A percentile compares a stretch with the other conserved stretches of the same genome.
phyloP scores from a whole-genome alignment of 1,284 basidiomycete genomes.

The Ganoderma lucidum region DNA sequence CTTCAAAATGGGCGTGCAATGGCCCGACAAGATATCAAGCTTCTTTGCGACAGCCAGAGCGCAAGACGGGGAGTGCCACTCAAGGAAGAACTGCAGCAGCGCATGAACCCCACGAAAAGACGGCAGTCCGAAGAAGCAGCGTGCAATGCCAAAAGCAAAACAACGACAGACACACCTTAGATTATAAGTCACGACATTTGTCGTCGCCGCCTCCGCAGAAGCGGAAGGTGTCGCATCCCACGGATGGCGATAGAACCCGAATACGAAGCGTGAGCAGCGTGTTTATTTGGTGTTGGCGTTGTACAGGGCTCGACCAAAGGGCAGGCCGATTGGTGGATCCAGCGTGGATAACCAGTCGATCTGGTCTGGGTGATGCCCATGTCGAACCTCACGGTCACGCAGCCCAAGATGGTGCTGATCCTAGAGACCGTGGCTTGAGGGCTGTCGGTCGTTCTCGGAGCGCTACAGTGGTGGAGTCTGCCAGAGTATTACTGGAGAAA shows the following conservation, averaged over 20 bases:
- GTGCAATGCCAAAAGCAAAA: background rate
- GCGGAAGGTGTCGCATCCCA: background rate
- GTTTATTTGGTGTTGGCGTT: background rate
- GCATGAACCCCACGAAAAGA: background rate
- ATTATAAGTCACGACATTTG: background rate
- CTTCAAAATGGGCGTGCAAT: background rate
- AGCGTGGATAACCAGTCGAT: background rate
- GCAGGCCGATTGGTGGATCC: background rate
- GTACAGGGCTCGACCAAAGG: background rate
- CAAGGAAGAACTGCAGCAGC: too few species aligned
- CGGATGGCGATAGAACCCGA: background rate
- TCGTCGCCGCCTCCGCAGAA: conserved; percentile 2
- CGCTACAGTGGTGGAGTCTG: background rate
- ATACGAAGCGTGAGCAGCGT: conserved; percentile 6
- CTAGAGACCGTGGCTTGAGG: background rate
- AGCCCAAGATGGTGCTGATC: background rate
- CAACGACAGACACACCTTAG: background rate
- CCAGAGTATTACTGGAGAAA: background rate
- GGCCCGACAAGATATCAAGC: background rate
- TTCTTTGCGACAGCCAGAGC: background rate
- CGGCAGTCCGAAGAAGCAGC: background rate
- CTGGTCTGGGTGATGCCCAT: conserved; percentile 1
- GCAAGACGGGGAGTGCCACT: conserved; percentile 1
- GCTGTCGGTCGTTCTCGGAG: background rate
- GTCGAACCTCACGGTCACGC: background rate